Base-by-base conservation (phyloP, 129 eudicot genomes). In the Tanacetum coccineum region DNA sequence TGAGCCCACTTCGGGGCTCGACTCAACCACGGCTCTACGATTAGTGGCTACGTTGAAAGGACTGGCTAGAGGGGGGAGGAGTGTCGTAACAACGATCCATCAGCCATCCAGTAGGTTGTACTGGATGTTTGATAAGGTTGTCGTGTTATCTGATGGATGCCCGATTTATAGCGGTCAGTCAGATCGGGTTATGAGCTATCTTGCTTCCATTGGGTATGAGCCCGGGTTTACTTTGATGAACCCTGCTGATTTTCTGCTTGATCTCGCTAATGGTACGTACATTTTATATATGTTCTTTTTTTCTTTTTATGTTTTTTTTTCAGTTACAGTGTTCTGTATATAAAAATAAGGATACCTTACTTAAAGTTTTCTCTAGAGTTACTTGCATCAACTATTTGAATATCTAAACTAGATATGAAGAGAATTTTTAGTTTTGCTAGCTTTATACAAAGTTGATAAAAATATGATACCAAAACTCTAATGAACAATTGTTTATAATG, bases 211-310 rank as follows among this genome's bases (percentile, higher is more conserved):
- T 71, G 97, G 97, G 25, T 85, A 67, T 55, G 71, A 47, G 19
- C 95, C 95, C 8, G 91, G 81, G 39, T 72, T 73, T 69, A 76
- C 28, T 59, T 77, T 76, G 61, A 63, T 81, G 61, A 91, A 91
- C 61, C 97, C 95, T n/a, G 90, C 97, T 60, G 97, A 91, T 74
- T 87, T 87, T 75, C 83, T 91, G 62, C 86, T 91, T 67, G 97
- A 91, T 81, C 95, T 91, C 53, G 97, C 97, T 18, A 91, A 76
- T 71, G 97, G 97, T 91, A 87, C 17, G 81, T n/a, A 18, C 1
- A 53, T 64, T 3, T 51, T 17, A 13, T 9, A 13, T 47, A 48
- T 40, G 18, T 28, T 13, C 6, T 45, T 20, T 42, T 49, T 20
- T 44, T 7, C 54, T 26, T 44, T 56, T 21, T 47, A 2, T 25